Evolutionary conservation across 177 flowering plant genomes (phyloP).

Genomic region (Tripterygium wilfordii): DNA sequence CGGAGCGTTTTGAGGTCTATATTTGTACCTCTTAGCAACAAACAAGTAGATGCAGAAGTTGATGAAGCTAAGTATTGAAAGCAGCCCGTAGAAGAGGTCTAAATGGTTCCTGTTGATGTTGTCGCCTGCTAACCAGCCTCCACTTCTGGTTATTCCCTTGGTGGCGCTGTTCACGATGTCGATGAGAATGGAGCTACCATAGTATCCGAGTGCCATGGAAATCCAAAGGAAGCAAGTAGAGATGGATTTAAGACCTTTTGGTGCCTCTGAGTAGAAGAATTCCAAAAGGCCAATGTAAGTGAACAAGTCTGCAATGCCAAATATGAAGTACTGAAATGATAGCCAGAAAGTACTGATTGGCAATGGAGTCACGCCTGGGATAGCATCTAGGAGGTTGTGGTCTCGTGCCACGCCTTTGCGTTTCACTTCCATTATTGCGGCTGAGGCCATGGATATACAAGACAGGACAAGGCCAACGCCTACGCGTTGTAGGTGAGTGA

Average conservation of each 20-base stretch:
- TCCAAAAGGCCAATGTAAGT: background rate
- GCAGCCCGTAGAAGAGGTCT: background rate
- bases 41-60: background rate
- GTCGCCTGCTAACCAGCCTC: background rate
- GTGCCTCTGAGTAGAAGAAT: conserved; percentile 1
- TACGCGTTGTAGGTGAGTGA: background rate
- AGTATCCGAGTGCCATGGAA: background rate
- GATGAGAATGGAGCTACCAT: background rate
- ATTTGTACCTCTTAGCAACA: background rate
- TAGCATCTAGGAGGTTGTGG: background rate
- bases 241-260: background rate
- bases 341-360: background rate
- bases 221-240: background rate
- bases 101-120: background rate
- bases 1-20: too few relatives aligned
- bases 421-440: background rate
- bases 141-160: too few relatives aligned
- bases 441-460: background rate
- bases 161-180: background rate
- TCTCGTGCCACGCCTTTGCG: background rate
- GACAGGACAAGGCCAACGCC: background rate
- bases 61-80: background rate
- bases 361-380: background rate
- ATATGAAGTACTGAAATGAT: background rate
- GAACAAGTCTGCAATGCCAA: background rate